Evolutionary conservation across 148 eudicot species (phyloP), one percentile per base, ranked within the genome.

Genomic region (Camellia lanceoleosa): DNA sequence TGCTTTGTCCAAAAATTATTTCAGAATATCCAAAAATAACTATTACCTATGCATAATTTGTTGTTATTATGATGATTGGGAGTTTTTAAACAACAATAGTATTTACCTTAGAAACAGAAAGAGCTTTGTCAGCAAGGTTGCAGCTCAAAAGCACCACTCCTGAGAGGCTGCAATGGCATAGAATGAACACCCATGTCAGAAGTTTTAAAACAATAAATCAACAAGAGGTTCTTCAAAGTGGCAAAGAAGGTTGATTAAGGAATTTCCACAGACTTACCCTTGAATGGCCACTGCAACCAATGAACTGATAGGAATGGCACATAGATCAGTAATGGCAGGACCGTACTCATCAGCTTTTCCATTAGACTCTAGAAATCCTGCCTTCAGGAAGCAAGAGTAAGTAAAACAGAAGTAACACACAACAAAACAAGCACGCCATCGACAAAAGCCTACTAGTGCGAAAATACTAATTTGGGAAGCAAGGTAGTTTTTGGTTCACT

Each of bases 271-370:
- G 75, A 82, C 87, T 80, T 85, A 78, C 97, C 97, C 86, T 83
- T 95, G 98, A 78, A 92, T 81, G 16, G 93, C 95, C 71, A 90
- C 95, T 77, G 92, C 93, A 75, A 92, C 85, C 74, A 88, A 84
- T 61, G 96, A 90, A 75, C 90, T 89, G 88, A 86, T 87, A 74
- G 86, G 79, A 70, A 86, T 81, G 54, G 90, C 85, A 82, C 93
- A 91, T 42, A 95, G 82, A 82, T 85, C 87, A 15, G 88, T 88
- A 51, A 90, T 74, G 11, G 93, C 90, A 67, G 90, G 87, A 52
- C 77, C 80, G 20, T 75, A 73, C 73, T 89, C 91, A 78, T 91
- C 92, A 78, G 83, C 83, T 15, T 67, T 66, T 67, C 68, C 86
- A 70, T 85, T 80, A 60, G 82, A 81, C 55, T 80, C 67, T 60